A percentile compares a stretch with the other conserved stretches of the same genome.
Evolutionary conservation across 2,329 filamentous ascomycete genomes (phyloP).

Genomic region (Talaromyces sp.): DNA sequence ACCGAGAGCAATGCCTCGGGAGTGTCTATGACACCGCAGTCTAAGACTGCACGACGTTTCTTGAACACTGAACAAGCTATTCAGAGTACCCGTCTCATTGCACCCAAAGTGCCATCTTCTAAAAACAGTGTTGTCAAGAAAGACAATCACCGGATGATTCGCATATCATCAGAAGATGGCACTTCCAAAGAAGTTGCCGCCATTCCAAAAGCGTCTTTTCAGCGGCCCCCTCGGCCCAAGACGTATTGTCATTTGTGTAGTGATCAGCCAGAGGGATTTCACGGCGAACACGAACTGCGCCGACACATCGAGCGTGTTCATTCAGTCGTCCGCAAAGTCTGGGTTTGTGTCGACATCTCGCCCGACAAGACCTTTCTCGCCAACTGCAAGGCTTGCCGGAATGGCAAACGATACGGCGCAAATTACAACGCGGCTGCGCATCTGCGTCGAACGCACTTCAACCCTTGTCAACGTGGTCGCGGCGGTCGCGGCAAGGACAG

Average conservation of each 20-base stretch:
- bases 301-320: conserved; percentile 69
- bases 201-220: conserved; percentile 55
- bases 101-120: conserved; percentile 43
- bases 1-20: conserved; percentile 46
- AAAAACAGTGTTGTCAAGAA: conserved; percentile 29
- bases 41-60: conserved; percentile 46
- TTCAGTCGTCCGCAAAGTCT: conserved; percentile 55
- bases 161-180: conserved; percentile 51
- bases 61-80: conserved; percentile 42
- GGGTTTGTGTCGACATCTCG: conserved; percentile 61
- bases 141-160: conserved; percentile 47
- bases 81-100: conserved; percentile 45
- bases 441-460: conserved; percentile 83
- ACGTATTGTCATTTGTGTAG: conserved; percentile 68
- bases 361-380: conserved; percentile 62
- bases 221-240: conserved; percentile 59
- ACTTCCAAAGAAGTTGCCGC: conserved; percentile 54
- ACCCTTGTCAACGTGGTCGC: conserved; percentile 54
- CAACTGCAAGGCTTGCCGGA: conserved; percentile 79
- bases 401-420: conserved; percentile 75
- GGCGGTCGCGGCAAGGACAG: conserved; percentile 55
- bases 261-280: conserved; percentile 73
- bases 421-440: conserved; percentile 96
- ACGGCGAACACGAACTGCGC: conserved; percentile 78
- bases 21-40: conserved; percentile 42